Evolutionary conservation across 257 asterid genomes (phyloP).

Genomic region (Scutellaria barbata): DNA sequence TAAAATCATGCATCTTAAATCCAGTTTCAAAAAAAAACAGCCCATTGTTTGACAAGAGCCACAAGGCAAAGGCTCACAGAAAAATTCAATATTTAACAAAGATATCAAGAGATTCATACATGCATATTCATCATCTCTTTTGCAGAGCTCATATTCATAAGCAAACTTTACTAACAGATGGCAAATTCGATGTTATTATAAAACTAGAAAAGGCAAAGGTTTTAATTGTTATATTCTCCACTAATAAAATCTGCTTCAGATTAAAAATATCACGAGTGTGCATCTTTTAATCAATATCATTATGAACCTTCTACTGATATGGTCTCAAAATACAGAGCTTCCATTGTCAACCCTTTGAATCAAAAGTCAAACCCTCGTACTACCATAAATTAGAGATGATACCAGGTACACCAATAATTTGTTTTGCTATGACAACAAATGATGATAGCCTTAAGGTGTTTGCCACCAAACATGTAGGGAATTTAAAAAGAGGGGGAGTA

Average conservation of each 20-base stretch:
- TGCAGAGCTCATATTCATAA: slow-evolving; percentile 2
- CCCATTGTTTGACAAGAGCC: slow-evolving; percentile 13
- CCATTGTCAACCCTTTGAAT: neutral
- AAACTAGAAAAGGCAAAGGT: neutral
- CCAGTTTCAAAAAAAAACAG: neutral
- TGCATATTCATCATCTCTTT: neutral
- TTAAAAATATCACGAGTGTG: neutral
- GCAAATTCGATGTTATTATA: neutral
- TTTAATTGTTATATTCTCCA: neutral
- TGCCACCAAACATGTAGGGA: neutral
- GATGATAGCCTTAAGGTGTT: neutral
- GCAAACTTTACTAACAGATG: slow-evolving; percentile 5
- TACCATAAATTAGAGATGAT: neutral
- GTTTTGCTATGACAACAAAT: neutral
- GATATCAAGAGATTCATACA: neutral
- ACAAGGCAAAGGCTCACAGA: neutral
- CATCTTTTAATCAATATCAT: neutral
- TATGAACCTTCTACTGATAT: neutral
- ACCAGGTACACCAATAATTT: neutral
- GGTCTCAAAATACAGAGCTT: neutral
- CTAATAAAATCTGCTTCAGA: neutral
- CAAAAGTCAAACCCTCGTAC: neutral
- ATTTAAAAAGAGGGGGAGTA: neutral
- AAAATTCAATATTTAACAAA: neutral
- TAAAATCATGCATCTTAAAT: neutral